Conservation (phyloP, 139 green algal genomes). For the Chlorella vulgaris region DNA sequence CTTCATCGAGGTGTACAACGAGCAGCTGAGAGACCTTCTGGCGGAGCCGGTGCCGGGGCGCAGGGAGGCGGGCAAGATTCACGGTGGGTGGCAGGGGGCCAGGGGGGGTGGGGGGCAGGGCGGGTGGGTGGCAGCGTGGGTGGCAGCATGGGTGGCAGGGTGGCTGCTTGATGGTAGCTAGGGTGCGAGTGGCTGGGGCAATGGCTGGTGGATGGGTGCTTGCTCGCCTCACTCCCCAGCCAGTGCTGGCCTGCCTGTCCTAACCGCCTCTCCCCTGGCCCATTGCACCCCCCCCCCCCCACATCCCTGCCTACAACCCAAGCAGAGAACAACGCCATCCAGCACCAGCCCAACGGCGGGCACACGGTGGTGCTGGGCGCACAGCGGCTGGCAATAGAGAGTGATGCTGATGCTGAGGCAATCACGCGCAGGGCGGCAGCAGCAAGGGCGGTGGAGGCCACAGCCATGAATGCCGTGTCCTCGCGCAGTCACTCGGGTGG, state of each 20-base stretch:
- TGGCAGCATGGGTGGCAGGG: too few species aligned
- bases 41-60: slow-evolving; percentile 42
- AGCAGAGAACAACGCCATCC: slow-evolving; percentile 82
- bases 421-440: slow-evolving; percentile 71
- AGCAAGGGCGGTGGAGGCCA: slow-evolving; percentile 78
- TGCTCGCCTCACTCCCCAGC: too few species aligned
- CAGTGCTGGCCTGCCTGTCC: too few species aligned
- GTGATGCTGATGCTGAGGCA: slow-evolving; percentile 57
- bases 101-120: too few species aligned
- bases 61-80: slow-evolving; percentile 7
- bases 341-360: slow-evolving; percentile 72
- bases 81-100: not conserved
- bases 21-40: slow-evolving; percentile 88
- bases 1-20: slow-evolving; percentile 96
- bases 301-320: slow-evolving; percentile 3
- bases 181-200: too few species aligned
- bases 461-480: slow-evolving; percentile 92
- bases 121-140: not conserved
- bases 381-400: slow-evolving; percentile 57
- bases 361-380: slow-evolving; percentile 75
- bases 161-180: too few species aligned
- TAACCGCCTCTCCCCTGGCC: too few species aligned
- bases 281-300: too few species aligned
- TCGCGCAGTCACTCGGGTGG: slow-evolving; percentile 80
- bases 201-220: too few species aligned